Percentiles rank a stretch among this genome's conserved stretches.
Conservation (phyloP, 306 rosid species). For the Acacia acuminata region DNA sequence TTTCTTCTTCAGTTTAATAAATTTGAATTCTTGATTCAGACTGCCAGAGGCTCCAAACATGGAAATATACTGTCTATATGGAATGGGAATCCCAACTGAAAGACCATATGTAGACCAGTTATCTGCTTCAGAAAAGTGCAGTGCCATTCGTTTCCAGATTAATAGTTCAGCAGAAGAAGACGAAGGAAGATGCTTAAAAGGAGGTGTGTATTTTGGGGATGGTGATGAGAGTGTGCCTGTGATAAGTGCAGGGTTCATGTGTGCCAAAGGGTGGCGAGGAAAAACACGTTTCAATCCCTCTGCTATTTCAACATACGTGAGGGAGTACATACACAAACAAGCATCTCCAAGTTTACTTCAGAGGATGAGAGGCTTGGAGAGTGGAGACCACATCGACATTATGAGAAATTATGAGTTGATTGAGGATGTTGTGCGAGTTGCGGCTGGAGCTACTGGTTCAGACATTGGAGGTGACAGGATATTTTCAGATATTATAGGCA, state of each 20-base stretch:
- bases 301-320: constrained; percentile 49
- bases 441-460: constrained; percentile 60
- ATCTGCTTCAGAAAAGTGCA: constrained; percentile 51
- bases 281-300: constrained; percentile 82
- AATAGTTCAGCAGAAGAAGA: constrained; percentile 57
- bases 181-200: constrained; percentile 40
- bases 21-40: constrained; percentile 43
- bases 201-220: constrained; percentile 56
- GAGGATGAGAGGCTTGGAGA: constrained; percentile 50
- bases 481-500: constrained; percentile 58
- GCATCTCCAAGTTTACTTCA: constrained; percentile 51
- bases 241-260: constrained; percentile 81
- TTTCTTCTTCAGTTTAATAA: neutral
- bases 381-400: constrained; percentile 56
- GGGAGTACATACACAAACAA: constrained; percentile 63
- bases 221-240: constrained; percentile 65
- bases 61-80: constrained; percentile 79
- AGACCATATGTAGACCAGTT: constrained; percentile 54
- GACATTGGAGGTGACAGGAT: constrained; percentile 74
- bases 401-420: constrained; percentile 63
- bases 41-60: constrained; percentile 71
- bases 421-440: constrained; percentile 66
- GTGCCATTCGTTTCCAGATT: constrained; percentile 54
- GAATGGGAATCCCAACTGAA: constrained; percentile 70
- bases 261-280: constrained; percentile 80